phyloP scores from a whole-genome alignment of 768 basidiomycete genomes.

The Boletus reticuloceps region DNA sequence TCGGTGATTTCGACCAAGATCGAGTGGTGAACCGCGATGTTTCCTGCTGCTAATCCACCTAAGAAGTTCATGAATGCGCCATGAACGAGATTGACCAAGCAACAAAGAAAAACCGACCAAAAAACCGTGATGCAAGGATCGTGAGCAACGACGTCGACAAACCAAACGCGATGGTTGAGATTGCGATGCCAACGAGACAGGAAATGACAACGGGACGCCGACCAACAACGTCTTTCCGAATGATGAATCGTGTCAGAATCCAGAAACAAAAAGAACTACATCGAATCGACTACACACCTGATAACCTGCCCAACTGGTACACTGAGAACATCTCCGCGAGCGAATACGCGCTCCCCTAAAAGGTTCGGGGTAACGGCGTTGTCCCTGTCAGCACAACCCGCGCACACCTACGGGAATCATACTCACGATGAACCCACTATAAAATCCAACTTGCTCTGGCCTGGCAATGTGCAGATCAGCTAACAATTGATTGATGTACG shows the following conservation, averaged over 20 bases:
- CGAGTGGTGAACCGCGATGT: slow-evolving; percentile 58
- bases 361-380: too few relatives aligned
- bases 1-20: slow-evolving; percentile 64
- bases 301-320: slow-evolving; percentile 7
- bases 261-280: too few relatives aligned
- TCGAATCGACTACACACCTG: neutral
- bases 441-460: slow-evolving; percentile 9
- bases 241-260: neutral
- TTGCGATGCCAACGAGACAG: slow-evolving; percentile 49
- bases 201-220: slow-evolving; percentile 60
- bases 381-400: too few relatives aligned
- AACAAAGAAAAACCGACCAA: slow-evolving; percentile 37
- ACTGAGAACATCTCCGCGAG: slow-evolving; percentile 4
- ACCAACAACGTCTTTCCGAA: slow-evolving; percentile 48
- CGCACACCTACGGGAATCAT: neutral
- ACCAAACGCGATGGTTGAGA: slow-evolving; percentile 52
- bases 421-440: slow-evolving; percentile 7
- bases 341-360: slow-evolving; percentile 2
- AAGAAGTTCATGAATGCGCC: neutral
- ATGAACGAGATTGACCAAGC: neutral
- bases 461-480: neutral
- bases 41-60: slow-evolving; percentile 67
- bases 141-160: slow-evolving; percentile 47
- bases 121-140: slow-evolving; percentile 47
- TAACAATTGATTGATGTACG: slow-evolving; percentile 9